Evolutionary conservation across 139 green algal species (phyloP), one percentile per base, ranked within the genome.

Genomic region (Coelastrella sp.): DNA sequence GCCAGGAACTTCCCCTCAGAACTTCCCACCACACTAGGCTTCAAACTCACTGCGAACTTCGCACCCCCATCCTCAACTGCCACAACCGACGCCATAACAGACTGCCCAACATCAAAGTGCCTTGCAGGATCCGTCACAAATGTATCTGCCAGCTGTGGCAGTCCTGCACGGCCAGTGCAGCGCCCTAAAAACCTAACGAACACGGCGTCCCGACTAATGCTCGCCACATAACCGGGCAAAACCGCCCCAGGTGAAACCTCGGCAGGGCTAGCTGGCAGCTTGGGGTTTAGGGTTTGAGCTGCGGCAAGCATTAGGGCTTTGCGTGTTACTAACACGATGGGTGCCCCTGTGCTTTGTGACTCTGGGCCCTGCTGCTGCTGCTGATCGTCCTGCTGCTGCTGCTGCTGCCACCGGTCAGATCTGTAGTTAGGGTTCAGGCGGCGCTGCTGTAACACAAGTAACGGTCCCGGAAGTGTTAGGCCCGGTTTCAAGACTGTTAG

Each of bases 101-200:
- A 94, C 93, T 99, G 97, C 2, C 96, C 96, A 64, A 93, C 82
- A 1, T 71, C 14, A 83, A 96, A 99, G 58, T 95, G 89, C 3
- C 88, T 80, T 0, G 83, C 23, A 0, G 96, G 95, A 87, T 99
- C 95, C 13, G 88, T 94, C 17, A 98, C 96, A 88, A 98, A 97
- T 16, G 86, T 93, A 92, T 98, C 96, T 57, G 94, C 92, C 85
- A 98, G 94, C 92, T 98, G 96, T 4, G 95, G 86, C 75, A 98
- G 88, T 5, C 96, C 96, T 3, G 94, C 95, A 5, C 93, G 92
- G 65, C 95, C 97, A 58, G 97, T 98, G 5, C 98, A 89, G 17
- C 94, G 89, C 0, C 92, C 94, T 57, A 98, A 89, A 92, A 99
- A 99, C 32, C 96, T 92, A 57, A 99, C 98, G 90, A 98, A 99